Base-by-base conservation (phyloP, 768 basidiomycete species). In the Naganishia vaughanmartiniae region DNA sequence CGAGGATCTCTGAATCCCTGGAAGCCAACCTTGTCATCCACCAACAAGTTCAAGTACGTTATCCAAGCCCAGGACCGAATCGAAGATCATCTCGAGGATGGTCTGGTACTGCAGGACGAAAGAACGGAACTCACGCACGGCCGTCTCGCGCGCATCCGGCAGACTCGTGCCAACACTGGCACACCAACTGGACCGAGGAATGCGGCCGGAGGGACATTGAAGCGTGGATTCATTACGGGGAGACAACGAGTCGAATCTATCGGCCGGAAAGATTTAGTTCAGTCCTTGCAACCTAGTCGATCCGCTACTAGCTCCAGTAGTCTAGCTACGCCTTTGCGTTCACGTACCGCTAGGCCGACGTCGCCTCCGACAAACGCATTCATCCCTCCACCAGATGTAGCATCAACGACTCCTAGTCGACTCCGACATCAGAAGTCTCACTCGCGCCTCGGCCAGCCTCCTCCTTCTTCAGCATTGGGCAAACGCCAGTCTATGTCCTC, bases 11-110 rank as follows among this genome's bases (percentile, higher is more conserved):
- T 57, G 10, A 56, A 24, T 14, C 54, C 65, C 11, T 46, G 34
- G 24, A 45, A 63, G 17, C 57, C 71, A 0, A 72, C 71, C 4
- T 45, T 69, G 12, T 67, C 71, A 30, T 69, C 67, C 4, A 67
- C 56, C 12, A 58, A 67, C 11, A 68, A 66, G 36, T 34, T 30
- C 17, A 53, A 60, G 42, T 57, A 65, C 21, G 36, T 63, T 2
- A 39, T 19, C 34, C 39, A 42, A 15, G 60, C 60, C 0, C 39
- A 63, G 42, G 71, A 72, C 34, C 65, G 21, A 14, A 56, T 36
- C 15, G 78, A 79, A 58, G 80, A 81, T 28, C 72, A 73, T 5
- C 75, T 81, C 53, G 80, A 81, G 60, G 80, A 81, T 70, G 80
- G 80, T 4, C 60, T 81, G 57, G 73, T 79, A 42, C 65, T 81